Base-by-base conservation (phyloP, 768 basidiomycete genomes). In the Termitomyces sp. region DNA sequence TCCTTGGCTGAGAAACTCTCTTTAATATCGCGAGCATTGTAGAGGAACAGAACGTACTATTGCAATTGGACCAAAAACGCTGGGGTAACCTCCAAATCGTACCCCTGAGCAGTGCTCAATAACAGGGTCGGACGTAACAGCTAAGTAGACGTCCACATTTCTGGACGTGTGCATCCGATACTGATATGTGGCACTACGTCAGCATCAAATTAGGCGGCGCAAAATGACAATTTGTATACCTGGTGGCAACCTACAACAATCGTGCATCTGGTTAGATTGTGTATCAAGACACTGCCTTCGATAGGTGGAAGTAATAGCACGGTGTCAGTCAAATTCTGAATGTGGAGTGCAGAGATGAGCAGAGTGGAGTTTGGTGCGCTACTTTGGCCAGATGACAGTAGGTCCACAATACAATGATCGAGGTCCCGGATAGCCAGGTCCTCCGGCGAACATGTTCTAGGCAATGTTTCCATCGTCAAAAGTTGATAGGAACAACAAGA, bases 111-210 rank as follows among this genome's bases (percentile, higher is more conserved):
- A 93, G 60, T 87, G 76, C 65, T 96, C 94, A 44, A 95, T 92
- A 69, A 92, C 78, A 1, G 93, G 92, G 46, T 85, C 83, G 4
- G 91, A 92, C 4, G 72, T 66, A 12, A 85, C 82, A 5, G 80
- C 73, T 2, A 95, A 77, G 63, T 88, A 86, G 2, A 93, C 79
- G 50, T 85, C 82, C 0, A 87, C 81, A 9, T 74, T 59, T 0
- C 66, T 75, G 1, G 93, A 93, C n/a, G 79, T 77, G n/a, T n/a
- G n/a, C n/a, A n/a, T n/a, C n/a, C 94, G 86, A 67, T 94, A 93
- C 94, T 96, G 50, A 26, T 55, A 29, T 44, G 22, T 5, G 8
- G 44, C 12, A 39, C 37, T 32, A n/a, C 2, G 4, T 47, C 18
- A 31, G 32, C 37, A 55, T 26, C 42, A 22, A 1, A 27, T 39